Percentiles rank a stretch among this genome's conserved stretches.
These are phyloP conservation scores for Aschersonia sp. DNA, from an alignment of 2,329 filamentous ascomycete species.

Conservation along the genomic window DNA sequence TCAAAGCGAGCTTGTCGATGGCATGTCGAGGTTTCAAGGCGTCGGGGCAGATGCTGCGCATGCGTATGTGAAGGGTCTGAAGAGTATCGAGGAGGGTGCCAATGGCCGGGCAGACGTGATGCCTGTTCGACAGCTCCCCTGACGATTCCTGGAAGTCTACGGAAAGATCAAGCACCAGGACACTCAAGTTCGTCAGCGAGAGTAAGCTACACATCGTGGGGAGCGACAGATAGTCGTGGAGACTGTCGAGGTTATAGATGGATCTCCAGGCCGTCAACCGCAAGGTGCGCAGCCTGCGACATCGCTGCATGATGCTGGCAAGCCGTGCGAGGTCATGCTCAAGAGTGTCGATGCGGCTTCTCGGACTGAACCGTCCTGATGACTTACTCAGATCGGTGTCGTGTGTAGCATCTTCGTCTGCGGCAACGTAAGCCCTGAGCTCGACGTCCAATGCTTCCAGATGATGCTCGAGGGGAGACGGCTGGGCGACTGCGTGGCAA, in stretches of 20 bases:
- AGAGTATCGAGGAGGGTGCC: conserved; percentile 6
- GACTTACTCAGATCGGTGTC: conserved; percentile 2
- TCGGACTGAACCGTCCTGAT: background rate
- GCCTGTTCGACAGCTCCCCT: background rate
- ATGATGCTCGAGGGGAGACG: conserved; percentile 1
- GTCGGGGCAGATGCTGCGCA: conserved; percentile 8
- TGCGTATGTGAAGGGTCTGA: conserved; percentile 7
- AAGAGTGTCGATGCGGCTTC: background rate
- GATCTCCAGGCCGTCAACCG: conserved; percentile 3
- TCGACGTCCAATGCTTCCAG: conserved; percentile 6
- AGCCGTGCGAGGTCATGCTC: conserved; percentile 6
- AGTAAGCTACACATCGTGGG: conserved; percentile 6
- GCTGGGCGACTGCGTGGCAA: background rate
- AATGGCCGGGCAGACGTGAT: conserved; percentile 7
- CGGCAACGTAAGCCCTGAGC: background rate
- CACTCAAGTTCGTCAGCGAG: conserved; percentile 5
- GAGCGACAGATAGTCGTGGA: conserved; percentile 5
- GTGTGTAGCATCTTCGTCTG: background rate
- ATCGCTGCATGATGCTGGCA: conserved; percentile 3
- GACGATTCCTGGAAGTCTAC: conserved; percentile 1
- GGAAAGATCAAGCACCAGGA: conserved; percentile 7
- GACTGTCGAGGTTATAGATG: background rate
- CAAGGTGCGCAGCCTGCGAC: conserved; percentile 4
- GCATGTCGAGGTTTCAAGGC: conserved; percentile 6
- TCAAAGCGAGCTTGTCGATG: conserved; percentile 3